These are phyloP conservation scores for Trichoderma cornu-damae DNA, from an alignment of 2,329 filamentous ascomycete genomes.

Conservation along the genomic window DNA sequence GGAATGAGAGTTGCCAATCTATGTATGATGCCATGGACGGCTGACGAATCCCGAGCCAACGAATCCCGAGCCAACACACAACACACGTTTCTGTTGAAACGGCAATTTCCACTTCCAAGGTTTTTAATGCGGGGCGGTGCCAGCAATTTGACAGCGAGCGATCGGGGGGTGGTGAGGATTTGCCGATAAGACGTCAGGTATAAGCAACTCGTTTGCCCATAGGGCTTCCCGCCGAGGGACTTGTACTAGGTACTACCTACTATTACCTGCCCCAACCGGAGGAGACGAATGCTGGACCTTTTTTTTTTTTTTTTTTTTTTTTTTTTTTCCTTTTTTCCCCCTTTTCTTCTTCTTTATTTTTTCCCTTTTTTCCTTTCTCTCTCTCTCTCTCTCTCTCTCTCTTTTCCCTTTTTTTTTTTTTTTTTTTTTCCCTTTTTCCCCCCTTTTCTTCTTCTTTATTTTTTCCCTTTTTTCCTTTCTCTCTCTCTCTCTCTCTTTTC, in stretches of 20 bases:
- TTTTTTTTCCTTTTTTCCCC: too few relatives aligned
- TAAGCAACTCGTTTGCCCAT: background rate
- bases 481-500: background rate
- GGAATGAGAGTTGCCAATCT: background rate
- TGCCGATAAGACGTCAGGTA: background rate
- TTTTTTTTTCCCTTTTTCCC: too few relatives aligned
- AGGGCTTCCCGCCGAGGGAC: background rate
- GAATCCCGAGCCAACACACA: constrained; percentile 12
- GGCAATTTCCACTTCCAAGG: constrained; percentile 20
- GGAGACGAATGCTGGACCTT: too few relatives aligned
- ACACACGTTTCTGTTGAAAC: constrained; percentile 13
- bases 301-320: too few relatives aligned
- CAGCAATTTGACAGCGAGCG: background rate
- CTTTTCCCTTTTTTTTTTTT: too few relatives aligned
- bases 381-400: too few relatives aligned
- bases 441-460: too few relatives aligned
- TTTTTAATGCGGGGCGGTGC: constrained; percentile 16
- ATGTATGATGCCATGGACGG: constrained; percentile 6
- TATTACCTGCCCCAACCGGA: too few relatives aligned
- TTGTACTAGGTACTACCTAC: too few relatives aligned
- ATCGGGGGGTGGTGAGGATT: background rate
- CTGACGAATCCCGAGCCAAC: constrained; percentile 13
- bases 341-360: too few relatives aligned
- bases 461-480: too few relatives aligned
- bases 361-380: too few relatives aligned